phyloP scores from a whole-genome alignment of 2,329 filamentous ascomycete genomes.

The Beauveria australis region DNA sequence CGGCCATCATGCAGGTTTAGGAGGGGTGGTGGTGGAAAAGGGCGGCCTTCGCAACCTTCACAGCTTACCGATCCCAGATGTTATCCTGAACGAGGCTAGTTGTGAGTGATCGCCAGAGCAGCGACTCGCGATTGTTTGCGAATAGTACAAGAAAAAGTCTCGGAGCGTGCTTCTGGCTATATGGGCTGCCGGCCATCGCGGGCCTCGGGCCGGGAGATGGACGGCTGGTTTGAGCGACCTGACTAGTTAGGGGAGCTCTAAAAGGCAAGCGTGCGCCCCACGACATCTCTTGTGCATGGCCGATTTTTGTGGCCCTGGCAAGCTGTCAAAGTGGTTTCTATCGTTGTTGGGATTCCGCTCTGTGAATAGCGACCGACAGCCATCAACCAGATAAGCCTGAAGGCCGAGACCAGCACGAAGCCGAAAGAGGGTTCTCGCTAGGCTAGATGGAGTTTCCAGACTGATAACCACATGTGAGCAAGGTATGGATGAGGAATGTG shows the following conservation, averaged over 20 bases:
- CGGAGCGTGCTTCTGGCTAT: background rate
- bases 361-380: background rate
- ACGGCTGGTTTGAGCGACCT: background rate
- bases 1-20: background rate
- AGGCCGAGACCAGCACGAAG: background rate
- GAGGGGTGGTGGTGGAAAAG: background rate
- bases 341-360: background rate
- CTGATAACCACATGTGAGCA: background rate
- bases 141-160: background rate
- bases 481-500: background rate
- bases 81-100: background rate
- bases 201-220: background rate
- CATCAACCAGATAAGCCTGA: background rate
- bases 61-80: background rate
- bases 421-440: background rate
- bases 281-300: conserved; percentile 1
- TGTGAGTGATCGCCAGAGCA: background rate
- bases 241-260: background rate
- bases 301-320: background rate
- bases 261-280: background rate
- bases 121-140: background rate
- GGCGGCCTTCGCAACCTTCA: background rate
- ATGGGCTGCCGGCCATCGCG: background rate
- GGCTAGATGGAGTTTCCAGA: background rate
- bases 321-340: background rate